A percentile compares a stretch with the other conserved stretches of the same genome.
Evolutionary conservation across 2,329 filamentous ascomycete species (phyloP).

Genomic region (Neopestalotiopsis clavispora): DNA sequence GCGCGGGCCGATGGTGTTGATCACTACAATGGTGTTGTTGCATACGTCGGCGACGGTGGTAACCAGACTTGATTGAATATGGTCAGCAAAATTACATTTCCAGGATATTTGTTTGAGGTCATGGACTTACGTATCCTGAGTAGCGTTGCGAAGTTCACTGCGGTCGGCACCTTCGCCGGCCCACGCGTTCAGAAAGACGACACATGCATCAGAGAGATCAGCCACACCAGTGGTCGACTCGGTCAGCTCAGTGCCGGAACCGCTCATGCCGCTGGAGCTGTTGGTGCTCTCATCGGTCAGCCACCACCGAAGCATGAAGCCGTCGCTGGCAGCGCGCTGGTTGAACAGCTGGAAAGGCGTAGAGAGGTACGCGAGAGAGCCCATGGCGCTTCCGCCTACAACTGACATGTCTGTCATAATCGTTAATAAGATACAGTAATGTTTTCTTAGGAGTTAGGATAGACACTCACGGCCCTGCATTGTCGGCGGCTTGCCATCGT

Average conservation of each 20-base stretch:
- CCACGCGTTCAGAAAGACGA: constrained; percentile 10
- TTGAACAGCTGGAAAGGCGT: constrained; percentile 43
- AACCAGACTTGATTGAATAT: constrained; percentile 25
- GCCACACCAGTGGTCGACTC: constrained; percentile 39
- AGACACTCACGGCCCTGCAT: constrained; percentile 20
- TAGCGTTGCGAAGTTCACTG: background rate
- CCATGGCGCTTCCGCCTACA: background rate
- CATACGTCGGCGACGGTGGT: constrained; percentile 42
- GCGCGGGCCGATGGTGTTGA: constrained; percentile 67
- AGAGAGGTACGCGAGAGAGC: background rate
- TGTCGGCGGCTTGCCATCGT: constrained; percentile 22
- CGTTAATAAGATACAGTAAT: constrained; percentile 17
- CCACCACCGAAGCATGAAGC: constrained; percentile 30
- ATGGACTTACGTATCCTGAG: constrained; percentile 57
- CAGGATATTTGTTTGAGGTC: background rate
- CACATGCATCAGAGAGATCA: constrained; percentile 19
- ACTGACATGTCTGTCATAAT: constrained; percentile 55
- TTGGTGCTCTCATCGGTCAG: constrained; percentile 20
- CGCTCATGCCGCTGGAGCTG: constrained; percentile 5
- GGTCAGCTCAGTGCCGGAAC: constrained; percentile 17
- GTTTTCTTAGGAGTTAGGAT: background rate
- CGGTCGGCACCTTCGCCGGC: constrained; percentile 3
- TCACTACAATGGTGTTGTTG: constrained; percentile 71
- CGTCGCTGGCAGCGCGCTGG: constrained; percentile 45
- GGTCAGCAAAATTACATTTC: constrained; percentile 55